Evolutionary conservation across 2,329 filamentous ascomycete genomes (phyloP).

Genomic region (Alternaria postmessia): DNA sequence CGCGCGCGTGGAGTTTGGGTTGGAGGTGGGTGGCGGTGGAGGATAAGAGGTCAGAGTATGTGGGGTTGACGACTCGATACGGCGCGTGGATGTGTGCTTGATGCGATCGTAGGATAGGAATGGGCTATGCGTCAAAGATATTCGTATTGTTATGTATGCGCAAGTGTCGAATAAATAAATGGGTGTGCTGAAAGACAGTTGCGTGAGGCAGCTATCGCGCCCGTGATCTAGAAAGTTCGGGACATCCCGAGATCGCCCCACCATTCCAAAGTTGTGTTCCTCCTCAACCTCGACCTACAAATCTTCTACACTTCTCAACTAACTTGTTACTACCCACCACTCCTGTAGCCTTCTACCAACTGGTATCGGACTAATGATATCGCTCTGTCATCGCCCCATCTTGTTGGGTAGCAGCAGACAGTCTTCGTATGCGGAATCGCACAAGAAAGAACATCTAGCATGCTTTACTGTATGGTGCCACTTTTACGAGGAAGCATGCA

Average conservation of each 20-base stretch:
- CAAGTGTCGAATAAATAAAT: not conserved
- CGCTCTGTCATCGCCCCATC: not conserved
- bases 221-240: constrained; percentile 5
- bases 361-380: not conserved
- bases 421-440: too few species aligned
- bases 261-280: not conserved
- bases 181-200: not conserved
- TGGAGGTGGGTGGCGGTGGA: not conserved
- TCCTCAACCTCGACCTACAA: not conserved
- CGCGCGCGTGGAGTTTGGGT: not conserved
- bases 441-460: not conserved
- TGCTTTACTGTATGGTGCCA: not conserved
- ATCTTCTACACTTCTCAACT: not conserved
- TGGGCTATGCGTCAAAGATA: not conserved
- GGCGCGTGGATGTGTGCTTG: not conserved
- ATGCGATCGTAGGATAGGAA: not conserved
- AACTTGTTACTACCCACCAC: not conserved
- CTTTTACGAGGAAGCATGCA: not conserved
- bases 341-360: not conserved
- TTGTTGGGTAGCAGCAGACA: not conserved
- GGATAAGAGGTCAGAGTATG: not conserved
- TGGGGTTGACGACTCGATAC: not conserved
- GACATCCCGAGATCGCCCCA: constrained; percentile 1
- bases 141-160: not conserved
- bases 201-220: not conserved